phyloP scores from a whole-genome alignment of 768 basidiomycete species.

The Pleurotus pulmonarius region DNA sequence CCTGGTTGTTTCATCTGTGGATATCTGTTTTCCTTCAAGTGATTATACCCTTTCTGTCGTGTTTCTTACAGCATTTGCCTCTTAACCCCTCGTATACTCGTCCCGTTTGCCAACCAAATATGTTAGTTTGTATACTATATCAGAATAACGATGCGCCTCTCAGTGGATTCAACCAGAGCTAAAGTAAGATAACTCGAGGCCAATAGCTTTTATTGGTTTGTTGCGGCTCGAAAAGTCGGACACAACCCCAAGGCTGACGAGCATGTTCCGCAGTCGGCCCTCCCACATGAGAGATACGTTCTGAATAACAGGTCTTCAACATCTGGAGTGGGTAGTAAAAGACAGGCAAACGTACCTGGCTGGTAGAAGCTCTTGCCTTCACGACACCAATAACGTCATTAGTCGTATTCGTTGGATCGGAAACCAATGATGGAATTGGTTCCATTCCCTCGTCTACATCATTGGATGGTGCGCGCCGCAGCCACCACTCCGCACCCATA shows the following conservation, averaged over 20 bases:
- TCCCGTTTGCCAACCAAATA: no score
- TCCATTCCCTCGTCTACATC: slow-evolving; percentile 12
- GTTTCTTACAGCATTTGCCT: no score
- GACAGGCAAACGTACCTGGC: slow-evolving; percentile 54
- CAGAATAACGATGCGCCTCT: no score
- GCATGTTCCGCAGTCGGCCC: slow-evolving; percentile 83
- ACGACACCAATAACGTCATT: slow-evolving; percentile 73
- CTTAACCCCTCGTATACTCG: no score
- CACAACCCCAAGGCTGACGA: slow-evolving; percentile 88
- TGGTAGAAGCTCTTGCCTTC: slow-evolving; percentile 87
- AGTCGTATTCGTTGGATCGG: slow-evolving; percentile 14
- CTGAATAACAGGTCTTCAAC: slow-evolving; percentile 31
- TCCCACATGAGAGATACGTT: slow-evolving; percentile 93
- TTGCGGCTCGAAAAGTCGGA: slow-evolving; percentile 83
- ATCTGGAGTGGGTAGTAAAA: no score
- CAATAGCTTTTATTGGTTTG: slow-evolving; percentile 85
- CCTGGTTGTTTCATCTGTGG: background rate
- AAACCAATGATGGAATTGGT: slow-evolving; percentile 9
- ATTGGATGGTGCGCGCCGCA: slow-evolving; percentile 48
- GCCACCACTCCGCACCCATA: slow-evolving; percentile 96
- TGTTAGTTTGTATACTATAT: no score
- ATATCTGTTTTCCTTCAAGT: background rate
- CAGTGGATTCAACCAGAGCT: slow-evolving; percentile 41
- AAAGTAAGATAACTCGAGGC: slow-evolving; percentile 93
- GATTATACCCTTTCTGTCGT: slow-evolving; percentile 1